Evolutionary conservation across 305 asterid species (phyloP).

Genomic region (Fraxinus floribunda): DNA sequence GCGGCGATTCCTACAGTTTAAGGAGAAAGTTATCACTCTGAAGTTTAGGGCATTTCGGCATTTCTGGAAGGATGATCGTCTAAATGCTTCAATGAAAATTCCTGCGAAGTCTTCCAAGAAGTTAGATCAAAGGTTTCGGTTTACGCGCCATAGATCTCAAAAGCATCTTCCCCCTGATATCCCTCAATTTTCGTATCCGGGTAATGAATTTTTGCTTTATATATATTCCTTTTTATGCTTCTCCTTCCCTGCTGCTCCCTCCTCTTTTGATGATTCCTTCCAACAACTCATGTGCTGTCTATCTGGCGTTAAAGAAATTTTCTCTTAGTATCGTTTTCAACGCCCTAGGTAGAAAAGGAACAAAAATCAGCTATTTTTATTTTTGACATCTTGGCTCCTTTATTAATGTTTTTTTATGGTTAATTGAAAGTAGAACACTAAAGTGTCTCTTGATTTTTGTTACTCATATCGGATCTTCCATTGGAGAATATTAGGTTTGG

Average conservation of each 20-base stretch:
- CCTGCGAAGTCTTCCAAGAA: slow-evolving; percentile 74
- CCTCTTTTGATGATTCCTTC: slow-evolving; percentile 3
- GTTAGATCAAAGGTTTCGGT: slow-evolving; percentile 54
- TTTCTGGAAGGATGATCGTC: slow-evolving; percentile 80
- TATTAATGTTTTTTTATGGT: neutral
- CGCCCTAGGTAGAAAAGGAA: neutral
- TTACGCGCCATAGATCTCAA: slow-evolving; percentile 36
- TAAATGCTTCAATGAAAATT: slow-evolving; percentile 57
- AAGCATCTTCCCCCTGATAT: slow-evolving; percentile 64
- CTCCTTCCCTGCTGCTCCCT: neutral
- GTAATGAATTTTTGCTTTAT: slow-evolving; percentile 37
- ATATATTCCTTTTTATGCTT: neutral
- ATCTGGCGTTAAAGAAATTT: neutral
- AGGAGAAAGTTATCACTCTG: slow-evolving; percentile 66
- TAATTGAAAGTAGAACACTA: neutral
- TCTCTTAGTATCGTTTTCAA: neutral
- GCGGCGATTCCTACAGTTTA: slow-evolving; percentile 50
- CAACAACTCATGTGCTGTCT: neutral
- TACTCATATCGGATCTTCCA: neutral
- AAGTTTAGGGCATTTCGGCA: slow-evolving; percentile 75
- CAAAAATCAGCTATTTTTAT: neutral
- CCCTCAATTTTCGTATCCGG: slow-evolving; percentile 44
- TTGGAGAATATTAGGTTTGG: neutral
- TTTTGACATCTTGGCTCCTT: neutral
- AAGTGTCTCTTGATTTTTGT: neutral